Evolutionary conservation across 2,329 filamentous ascomycete species (phyloP), one percentile per base, ranked within the genome.

Genomic region (Ascosphaera aggregata): DNA sequence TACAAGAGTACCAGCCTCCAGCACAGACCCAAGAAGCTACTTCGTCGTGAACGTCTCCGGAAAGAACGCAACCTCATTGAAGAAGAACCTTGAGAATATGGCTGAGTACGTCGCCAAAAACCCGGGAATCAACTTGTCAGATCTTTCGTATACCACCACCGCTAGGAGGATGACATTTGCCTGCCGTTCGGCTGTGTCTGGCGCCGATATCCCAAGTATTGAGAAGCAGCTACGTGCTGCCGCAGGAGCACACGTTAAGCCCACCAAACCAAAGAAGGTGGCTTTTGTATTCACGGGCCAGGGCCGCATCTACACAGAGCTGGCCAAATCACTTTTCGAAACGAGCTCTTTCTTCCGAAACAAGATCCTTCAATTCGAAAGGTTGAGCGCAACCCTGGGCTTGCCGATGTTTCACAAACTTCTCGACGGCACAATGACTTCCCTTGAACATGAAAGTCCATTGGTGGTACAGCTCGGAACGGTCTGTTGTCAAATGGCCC

Each of bases 111-210:
- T 77, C 41, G 60, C 63, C 3, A 55, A 64, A 34, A 57, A 65
- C 1, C 59, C 65, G 2, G 60, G 62, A 1, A 36, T 46, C 0
- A 62, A 62, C 0, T 47, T 76, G 2, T 58, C 62, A 1, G 55
- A 68, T 39, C 53, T 79, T 1, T 64, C 72, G 0, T 78, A 76
- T 52, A 72, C 69, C 0, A 72, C 66, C 0, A 75, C 72, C 2
- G 73, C 74, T 4, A 66, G 74, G 17, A 65, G 67, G 35, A 65
- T 71, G 9, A 73, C 76, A 44, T 66, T 73, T 38, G 24, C 46
- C 15, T 54, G 51, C 44, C 45, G 52, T 18, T 46, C 49, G 1
- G 45, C 45, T 30, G 47, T 49, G 3, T 42, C 43, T 13, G 51
- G 49, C 2, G 47, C 50, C 2, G 47, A 46, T 13, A 20, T 49